Base-by-base conservation (phyloP, 768 basidiomycete genomes). In the Lepiota brunneoincarnata region DNA sequence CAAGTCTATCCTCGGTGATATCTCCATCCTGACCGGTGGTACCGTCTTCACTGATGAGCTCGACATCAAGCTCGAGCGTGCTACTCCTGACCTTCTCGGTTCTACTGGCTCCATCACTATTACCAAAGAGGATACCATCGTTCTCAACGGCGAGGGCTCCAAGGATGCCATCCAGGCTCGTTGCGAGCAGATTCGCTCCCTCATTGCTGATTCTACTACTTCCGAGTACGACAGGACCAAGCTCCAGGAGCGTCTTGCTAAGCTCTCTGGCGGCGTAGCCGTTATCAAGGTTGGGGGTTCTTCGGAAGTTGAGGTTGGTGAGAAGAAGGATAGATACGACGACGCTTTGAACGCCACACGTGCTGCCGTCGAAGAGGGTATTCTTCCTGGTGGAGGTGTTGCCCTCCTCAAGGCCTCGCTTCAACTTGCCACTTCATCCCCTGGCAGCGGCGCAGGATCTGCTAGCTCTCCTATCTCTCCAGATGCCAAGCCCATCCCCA, bases 321-420 rank as follows among this genome's bases (percentile, higher is more conserved):
- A 98, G 82, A 98, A 98, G 91, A 97, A 98, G 84, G 96, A 98
- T 69, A 82, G 95, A 35, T 98, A 97, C 65, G 95, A 98, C 61
- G 93, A 96, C 66, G 95, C 95, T 1, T 80, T 98, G 43, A 97
- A 97, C 69, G 94, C 95, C n/a, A 98, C 96, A 3, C 89, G 96
- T 37, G 96, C 96, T 21, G 94, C 96, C 41, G 96, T 98, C 26
- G 96, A 98, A 74, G 95, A 99, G 71, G 96, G 96, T 67, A 97
- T 98, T 64, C 87, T 98, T 31, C 96, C 96, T 49, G 96, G 96
- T 40, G 96, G 96, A 65, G 95, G 95, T 69, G 86, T 92, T 28
- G 95, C 96, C 23, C 82, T 97, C 20, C 82, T 97, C 65, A 93
- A 93, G 71, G 91, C 92, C 2, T 84, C 82, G 21, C 76, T 89